phyloP scores from a whole-genome alignment of 2,329 filamentous ascomycete species.

The Fusarium metavorans region DNA sequence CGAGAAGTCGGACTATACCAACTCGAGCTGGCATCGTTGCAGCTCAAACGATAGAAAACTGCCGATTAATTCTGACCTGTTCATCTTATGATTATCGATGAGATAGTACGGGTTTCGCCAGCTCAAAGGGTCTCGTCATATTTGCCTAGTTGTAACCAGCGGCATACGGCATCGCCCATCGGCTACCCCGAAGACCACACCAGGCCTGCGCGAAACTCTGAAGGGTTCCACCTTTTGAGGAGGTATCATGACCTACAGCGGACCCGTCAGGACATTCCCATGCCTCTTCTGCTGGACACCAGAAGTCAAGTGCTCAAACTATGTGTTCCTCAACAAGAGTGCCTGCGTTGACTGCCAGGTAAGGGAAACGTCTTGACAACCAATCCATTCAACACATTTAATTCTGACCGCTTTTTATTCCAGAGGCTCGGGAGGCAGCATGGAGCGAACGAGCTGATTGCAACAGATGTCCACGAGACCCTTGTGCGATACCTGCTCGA shows the following conservation, averaged over 20 bases:
- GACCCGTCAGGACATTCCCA: conserved; percentile 34
- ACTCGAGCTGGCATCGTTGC: conserved; percentile 1
- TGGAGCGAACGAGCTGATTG: conserved; percentile 26
- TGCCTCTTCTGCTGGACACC: conserved; percentile 40
- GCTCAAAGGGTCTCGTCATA: background rate
- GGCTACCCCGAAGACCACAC: background rate
- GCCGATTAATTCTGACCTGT: background rate
- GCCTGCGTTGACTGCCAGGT: conserved; percentile 42
- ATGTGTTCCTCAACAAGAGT: conserved; percentile 41
- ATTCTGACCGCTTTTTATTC: background rate
- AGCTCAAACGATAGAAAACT: background rate
- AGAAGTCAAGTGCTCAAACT: conserved; percentile 41
- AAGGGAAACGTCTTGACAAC: conserved; percentile 1
- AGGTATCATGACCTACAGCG: conserved; percentile 32
- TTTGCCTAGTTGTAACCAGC: background rate
- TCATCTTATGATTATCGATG: background rate
- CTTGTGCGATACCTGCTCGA: conserved; percentile 43
- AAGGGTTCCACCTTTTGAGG: conserved; percentile 8
- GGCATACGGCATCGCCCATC: background rate
- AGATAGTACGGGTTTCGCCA: background rate
- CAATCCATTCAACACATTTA: background rate
- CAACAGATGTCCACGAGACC: conserved; percentile 38
- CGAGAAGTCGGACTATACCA: background rate
- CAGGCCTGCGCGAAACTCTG: background rate
- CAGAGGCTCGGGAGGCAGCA: conserved; percentile 27